Evolutionary conservation across 1,284 basidiomycete genomes (phyloP).

Genomic region (Ustilago xerochloae): DNA sequence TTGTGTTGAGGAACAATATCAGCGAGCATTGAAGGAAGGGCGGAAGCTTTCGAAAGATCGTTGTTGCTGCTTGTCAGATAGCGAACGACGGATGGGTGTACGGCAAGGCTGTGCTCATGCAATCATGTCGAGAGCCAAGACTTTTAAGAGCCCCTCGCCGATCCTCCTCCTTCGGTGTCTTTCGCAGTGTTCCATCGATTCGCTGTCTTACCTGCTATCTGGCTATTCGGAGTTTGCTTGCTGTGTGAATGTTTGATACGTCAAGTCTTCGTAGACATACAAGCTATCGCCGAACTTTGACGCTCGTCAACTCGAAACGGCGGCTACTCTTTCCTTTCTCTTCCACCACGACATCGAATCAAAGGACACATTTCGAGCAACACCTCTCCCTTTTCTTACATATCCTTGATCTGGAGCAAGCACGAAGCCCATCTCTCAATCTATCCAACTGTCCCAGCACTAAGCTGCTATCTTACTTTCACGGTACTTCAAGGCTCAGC

Average conservation of each 20-base stretch:
- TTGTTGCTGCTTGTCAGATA: constrained; percentile 3
- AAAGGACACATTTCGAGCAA: neutral
- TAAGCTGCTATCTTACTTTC: too few relatives aligned
- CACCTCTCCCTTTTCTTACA: neutral
- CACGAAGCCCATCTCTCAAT: too few relatives aligned
- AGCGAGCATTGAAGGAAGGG: too few relatives aligned
- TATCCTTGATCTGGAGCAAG: neutral
- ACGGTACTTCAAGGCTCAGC: too few relatives aligned
- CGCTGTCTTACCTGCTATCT: too few relatives aligned
- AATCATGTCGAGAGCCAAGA: constrained; percentile 27
- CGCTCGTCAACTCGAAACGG: neutral
- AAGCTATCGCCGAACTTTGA: neutral
- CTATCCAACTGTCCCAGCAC: too few relatives aligned
- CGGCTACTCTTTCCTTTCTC: neutral
- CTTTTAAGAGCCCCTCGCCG: constrained; percentile 32
- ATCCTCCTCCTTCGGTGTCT: constrained; percentile 25
- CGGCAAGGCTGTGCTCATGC: constrained; percentile 20
- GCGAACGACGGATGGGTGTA: neutral
- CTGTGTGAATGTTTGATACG: too few relatives aligned
- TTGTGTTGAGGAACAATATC: too few relatives aligned
- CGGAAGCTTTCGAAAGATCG: too few relatives aligned
- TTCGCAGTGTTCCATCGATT: too few relatives aligned
- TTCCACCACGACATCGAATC: neutral
- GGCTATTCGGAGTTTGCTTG: too few relatives aligned
- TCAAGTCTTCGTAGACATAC: too few relatives aligned